Base-by-base conservation (phyloP, 2,329 filamentous ascomycete species). In the Verticillium tricorpus region DNA sequence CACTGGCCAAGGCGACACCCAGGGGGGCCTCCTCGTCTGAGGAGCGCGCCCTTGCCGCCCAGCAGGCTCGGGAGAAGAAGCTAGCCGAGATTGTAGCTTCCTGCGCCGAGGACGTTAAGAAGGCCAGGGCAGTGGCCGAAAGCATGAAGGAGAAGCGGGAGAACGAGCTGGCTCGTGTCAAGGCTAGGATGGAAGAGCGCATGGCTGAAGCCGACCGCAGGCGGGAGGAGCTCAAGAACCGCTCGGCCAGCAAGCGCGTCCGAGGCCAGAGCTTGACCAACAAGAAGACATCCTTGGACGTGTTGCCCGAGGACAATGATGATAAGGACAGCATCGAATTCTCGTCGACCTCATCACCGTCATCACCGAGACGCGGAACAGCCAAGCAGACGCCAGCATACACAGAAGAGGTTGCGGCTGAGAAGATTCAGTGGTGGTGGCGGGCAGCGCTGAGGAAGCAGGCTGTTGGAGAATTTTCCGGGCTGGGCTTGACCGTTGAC, bases 111-210 rank as follows among this genome's bases (percentile, higher is more conserved):
- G 91, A 95, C 72, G 91, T 95, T 17, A 88, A 90, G 71, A 84
- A 90, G 66, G 91, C 91, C 59, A 94, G 94, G 79, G 89, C 90
- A 58, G 83, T 93, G n/a, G 91, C 91, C 15, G 90, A 92, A 73
- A 88, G 85, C 62, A 92, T 91, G 79, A 93, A 92, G 75, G 89
- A 91, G 76, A 89, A 89, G 73, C 87, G 91, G 65, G 89, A 92
- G 70, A 87, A 88, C 61, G 89, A 93, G 66, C 84, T 90, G 61
- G 82, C 82, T 67, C 87, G 87, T 69, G 82, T 91, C 72, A 86
- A 87, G 65, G 76, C 85, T 58, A 89, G 93, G 72, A 92, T 93
- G 82, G 89, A 93, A 72, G 90, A 93, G 77, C 87, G 89, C 65
- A 83, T 92, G 68, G 89, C 90, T 35, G 91, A 93, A 70, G 91